These are phyloP conservation scores for Tulasnella sp. DNA, from an alignment of 768 basidiomycete species.

Conservation along the genomic window DNA sequence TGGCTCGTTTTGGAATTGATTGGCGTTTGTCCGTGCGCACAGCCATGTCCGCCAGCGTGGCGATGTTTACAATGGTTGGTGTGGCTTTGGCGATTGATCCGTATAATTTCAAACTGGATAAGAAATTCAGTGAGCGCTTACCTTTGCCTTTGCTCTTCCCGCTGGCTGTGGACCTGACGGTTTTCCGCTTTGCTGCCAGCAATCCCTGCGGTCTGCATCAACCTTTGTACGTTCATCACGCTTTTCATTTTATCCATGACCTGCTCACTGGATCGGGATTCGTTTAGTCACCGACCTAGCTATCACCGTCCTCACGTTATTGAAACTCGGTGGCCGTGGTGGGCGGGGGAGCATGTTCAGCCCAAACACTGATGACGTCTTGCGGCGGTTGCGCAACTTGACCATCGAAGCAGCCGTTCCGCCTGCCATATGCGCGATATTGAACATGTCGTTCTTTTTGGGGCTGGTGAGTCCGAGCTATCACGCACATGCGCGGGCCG, in stretches of 20 bases:
- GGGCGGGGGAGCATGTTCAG: background rate
- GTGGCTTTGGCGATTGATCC: slow-evolving; percentile 5
- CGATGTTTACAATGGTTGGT: background rate
- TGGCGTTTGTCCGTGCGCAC: background rate
- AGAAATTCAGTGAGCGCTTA: background rate
- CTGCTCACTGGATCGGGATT: background rate
- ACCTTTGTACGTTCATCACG: background rate
- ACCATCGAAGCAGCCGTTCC: background rate
- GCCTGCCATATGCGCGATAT: background rate
- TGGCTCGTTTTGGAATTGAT: background rate
- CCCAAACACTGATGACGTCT: background rate
- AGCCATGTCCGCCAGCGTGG: background rate
- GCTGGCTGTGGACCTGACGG: background rate
- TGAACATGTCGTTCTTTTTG: slow-evolving; percentile 2
- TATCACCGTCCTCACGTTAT: background rate
- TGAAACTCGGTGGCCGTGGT: background rate
- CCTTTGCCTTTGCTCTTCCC: background rate
- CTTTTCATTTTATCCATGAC: background rate
- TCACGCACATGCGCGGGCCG: too few relatives aligned
- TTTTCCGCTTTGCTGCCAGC: background rate
- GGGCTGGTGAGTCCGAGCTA: background rate
- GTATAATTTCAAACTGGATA: background rate
- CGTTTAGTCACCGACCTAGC: background rate
- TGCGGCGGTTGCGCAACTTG: background rate
- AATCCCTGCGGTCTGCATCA: slow-evolving; percentile 9